phyloP scores from a whole-genome alignment of 2,329 filamentous ascomycete genomes.

The Paecilomyces niveus region DNA sequence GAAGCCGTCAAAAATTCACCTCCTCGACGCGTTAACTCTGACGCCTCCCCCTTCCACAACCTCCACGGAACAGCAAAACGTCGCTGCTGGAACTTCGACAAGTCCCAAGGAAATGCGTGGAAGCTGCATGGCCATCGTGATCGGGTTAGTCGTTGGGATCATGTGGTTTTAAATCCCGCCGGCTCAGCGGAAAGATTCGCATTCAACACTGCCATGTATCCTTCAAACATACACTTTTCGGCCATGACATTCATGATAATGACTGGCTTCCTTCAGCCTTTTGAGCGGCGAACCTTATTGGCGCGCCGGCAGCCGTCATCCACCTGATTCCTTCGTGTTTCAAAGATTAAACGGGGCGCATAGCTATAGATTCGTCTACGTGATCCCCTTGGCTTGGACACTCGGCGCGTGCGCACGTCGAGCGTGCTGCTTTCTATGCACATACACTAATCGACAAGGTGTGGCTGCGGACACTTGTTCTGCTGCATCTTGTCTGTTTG shows the following conservation, averaged over 20 bases:
- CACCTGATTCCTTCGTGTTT: not conserved
- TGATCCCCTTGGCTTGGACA: not conserved
- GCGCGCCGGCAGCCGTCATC: not conserved
- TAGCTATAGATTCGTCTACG: not conserved
- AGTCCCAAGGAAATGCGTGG: constrained; percentile 22
- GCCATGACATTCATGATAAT: not conserved
- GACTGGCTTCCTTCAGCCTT: not conserved
- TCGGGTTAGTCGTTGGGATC: constrained; percentile 28
- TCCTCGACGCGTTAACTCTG: not conserved
- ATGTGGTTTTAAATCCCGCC: constrained; percentile 24
- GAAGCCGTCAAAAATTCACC: not conserved
- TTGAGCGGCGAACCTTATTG: not conserved
- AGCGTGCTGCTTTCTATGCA: not conserved
- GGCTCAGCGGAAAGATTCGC: not conserved
- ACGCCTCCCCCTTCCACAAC: constrained; percentile 3
- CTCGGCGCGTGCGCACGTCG: not conserved
- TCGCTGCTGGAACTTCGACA: constrained; percentile 13
- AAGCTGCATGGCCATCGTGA: constrained; percentile 32
- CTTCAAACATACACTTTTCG: not conserved
- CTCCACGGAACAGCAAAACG: constrained; percentile 15
- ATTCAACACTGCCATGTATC: not conserved
- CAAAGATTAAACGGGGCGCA: not conserved
- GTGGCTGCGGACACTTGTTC: not conserved
- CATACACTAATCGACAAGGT: not conserved
- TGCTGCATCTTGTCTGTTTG: not conserved